A percentile compares a stretch with the other conserved stretches of the same genome.
phyloP scores from a whole-genome alignment of 2,329 filamentous ascomycete genomes.

The Aureobasidium leucospermi region DNA sequence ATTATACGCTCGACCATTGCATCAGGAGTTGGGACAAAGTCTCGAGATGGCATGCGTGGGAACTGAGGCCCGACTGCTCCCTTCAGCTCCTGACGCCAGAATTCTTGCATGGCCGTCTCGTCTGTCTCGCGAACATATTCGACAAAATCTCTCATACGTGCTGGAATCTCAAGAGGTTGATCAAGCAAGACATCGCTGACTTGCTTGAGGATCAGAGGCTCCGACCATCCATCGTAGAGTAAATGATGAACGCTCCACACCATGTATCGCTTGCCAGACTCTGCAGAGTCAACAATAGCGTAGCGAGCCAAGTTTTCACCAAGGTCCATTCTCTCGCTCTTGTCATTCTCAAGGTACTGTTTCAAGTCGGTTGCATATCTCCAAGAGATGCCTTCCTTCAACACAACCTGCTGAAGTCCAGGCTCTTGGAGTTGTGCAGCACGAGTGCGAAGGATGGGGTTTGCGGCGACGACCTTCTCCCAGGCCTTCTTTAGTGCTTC shows the following conservation, averaged over 20 bases:
- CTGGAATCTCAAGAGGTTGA: neutral
- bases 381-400: conserved; percentile 28
- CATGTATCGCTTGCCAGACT: conserved; percentile 18
- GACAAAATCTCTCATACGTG: conserved; percentile 26
- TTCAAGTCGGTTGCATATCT: conserved; percentile 23
- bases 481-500: conserved; percentile 31
- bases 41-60: conserved; percentile 24
- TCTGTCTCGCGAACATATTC: conserved; percentile 25
- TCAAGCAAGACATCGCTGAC: conserved; percentile 18
- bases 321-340: conserved; percentile 31
- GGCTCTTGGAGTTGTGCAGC: conserved; percentile 1
- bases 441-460: conserved; percentile 33
- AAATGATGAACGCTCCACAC: conserved; percentile 33
- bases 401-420: conserved; percentile 17
- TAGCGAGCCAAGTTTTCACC: conserved; percentile 33
- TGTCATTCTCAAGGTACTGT: conserved; percentile 30
- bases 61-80: conserved; percentile 28
- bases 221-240: conserved; percentile 34
- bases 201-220: conserved; percentile 28
- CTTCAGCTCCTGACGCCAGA: conserved; percentile 28
- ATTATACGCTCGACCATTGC: conserved; percentile 22
- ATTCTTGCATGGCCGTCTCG: conserved; percentile 21
- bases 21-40: conserved; percentile 20
- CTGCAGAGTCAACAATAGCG: conserved; percentile 24
- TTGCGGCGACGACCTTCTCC: conserved; percentile 25